These are phyloP conservation scores for Aphanomyces stellatus DNA, from an alignment of 352 stramenopile species.

Conservation along the genomic window DNA sequence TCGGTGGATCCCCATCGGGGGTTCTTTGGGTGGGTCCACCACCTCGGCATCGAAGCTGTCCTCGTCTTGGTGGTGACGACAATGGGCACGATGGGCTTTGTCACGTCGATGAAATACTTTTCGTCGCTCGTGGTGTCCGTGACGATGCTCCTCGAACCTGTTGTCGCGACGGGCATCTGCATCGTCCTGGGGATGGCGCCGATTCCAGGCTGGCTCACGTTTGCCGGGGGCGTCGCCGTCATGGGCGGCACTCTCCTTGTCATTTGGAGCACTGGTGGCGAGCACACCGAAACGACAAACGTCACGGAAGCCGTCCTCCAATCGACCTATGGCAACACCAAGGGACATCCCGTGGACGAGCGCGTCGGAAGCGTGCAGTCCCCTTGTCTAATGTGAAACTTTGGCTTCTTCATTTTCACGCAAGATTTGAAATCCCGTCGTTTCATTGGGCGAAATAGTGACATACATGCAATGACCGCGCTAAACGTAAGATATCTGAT, in stretches of 20 bases:
- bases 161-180: constrained; percentile 67
- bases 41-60: constrained; percentile 66
- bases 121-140: constrained; percentile 83
- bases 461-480: too few relatives aligned
- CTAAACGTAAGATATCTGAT: too few relatives aligned
- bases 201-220: constrained; percentile 49
- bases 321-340: background rate
- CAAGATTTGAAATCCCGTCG: too few relatives aligned
- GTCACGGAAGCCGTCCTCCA: background rate
- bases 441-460: too few relatives aligned
- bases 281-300: background rate
- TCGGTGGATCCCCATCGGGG: constrained; percentile 60
- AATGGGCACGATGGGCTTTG: constrained; percentile 76
- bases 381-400: background rate
- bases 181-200: constrained; percentile 59
- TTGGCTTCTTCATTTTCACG: too few relatives aligned
- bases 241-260: constrained; percentile 74
- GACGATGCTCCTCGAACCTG: constrained; percentile 83
- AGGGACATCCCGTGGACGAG: background rate
- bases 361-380: background rate
- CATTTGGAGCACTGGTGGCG: constrained; percentile 24
- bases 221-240: constrained; percentile 63
- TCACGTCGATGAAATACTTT: constrained; percentile 89
- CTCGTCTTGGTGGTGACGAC: constrained; percentile 83
- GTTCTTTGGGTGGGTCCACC: constrained; percentile 80